Evolutionary conservation across 176 grass and related monocot species (phyloP).

Genomic region (Oryza meridionalis): DNA sequence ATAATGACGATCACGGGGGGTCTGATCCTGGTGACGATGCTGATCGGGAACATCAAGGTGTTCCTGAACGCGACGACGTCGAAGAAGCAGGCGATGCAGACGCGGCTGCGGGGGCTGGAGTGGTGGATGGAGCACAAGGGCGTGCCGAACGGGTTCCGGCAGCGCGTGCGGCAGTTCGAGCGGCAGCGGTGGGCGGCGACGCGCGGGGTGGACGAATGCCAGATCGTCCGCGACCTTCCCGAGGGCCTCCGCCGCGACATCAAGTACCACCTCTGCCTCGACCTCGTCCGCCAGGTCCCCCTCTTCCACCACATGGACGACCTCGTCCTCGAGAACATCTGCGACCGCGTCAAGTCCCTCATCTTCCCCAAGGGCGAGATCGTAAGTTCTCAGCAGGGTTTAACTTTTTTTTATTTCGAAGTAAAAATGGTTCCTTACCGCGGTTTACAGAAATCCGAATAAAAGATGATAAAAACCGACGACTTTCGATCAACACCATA

Average conservation of each 20-base stretch:
- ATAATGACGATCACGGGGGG: slow-evolving; percentile 83
- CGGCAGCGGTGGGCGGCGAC: slow-evolving; percentile 93
- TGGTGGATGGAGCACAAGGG: slow-evolving; percentile 84
- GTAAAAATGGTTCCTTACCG: no score
- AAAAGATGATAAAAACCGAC: no score
- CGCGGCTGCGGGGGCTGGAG: slow-evolving; percentile 61
- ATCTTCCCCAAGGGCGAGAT: slow-evolving; percentile 83
- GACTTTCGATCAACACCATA: no score
- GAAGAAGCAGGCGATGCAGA: slow-evolving; percentile 82
- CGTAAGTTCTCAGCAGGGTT: slow-evolving; percentile 35
- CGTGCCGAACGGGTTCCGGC: slow-evolving; percentile 51
- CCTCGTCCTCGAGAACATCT: slow-evolving; percentile 95
- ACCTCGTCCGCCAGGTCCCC: slow-evolving; percentile 89
- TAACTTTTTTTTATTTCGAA: no score
- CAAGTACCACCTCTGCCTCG: slow-evolving; percentile 94
- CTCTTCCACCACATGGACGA: slow-evolving; percentile 97
- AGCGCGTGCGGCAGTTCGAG: slow-evolving; percentile 82
- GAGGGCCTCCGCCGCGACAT: slow-evolving; percentile 85
- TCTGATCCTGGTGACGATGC: slow-evolving; percentile 84
- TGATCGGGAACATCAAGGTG: slow-evolving; percentile 98
- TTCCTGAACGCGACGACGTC: slow-evolving; percentile 97
- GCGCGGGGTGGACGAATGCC: slow-evolving; percentile 73
- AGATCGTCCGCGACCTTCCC: slow-evolving; percentile 72
- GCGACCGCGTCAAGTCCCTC: slow-evolving; percentile 69
- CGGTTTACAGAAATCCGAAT: no score